Evolutionary conservation across 176 grass and related monocot species (phyloP), one percentile per base, ranked within the genome.

Genomic region (Oropetium thomaeum): DNA sequence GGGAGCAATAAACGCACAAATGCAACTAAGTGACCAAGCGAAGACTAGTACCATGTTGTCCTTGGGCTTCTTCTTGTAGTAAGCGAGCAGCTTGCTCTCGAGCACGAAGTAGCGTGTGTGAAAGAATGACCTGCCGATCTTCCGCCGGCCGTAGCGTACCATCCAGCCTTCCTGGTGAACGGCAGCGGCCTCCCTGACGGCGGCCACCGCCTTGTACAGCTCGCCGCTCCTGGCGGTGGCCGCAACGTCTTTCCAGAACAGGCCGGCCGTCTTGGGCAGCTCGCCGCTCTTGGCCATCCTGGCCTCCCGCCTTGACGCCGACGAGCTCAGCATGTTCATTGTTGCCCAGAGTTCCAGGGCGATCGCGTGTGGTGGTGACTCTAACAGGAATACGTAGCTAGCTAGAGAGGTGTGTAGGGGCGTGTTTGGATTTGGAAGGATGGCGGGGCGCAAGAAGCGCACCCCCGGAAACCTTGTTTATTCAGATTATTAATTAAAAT

Each of bases 51-150:
- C 91, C 96, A 86, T 88, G 67, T 74, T 98, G 79, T 92, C 91
- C 48, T 82, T 92, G 44, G 96, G 96, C 55, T 98, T 87, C 84
- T 83, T 98, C 84, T 98, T 98, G 87, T 92, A 94, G 88, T 98
- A 98, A 2, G 91, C 81, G 66, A 98, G 91, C 47, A 85, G 64
- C 70, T 75, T 83, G 67, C 14, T 17, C 66, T 92, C 96, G 14
- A 98, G 85, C 54, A 93, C 87, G 47, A 93, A 93, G 62, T 93
- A 93, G 0, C 90, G 90, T 66, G 74, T 83, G 58, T 84, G 90
- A 57, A 93, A 80, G 64, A 66, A 93, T 7, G 90, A 87, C 22
- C 78, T 75, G 17, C 90, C 90, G 33, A 93, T 81, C 82, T 75
- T 93, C 28, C 90, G 71, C 23, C 87, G 87, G 67, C 87, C 90